Conservation (phyloP, 495 filamentous ascomycete species). For the Coniosporium apollinis region DNA sequence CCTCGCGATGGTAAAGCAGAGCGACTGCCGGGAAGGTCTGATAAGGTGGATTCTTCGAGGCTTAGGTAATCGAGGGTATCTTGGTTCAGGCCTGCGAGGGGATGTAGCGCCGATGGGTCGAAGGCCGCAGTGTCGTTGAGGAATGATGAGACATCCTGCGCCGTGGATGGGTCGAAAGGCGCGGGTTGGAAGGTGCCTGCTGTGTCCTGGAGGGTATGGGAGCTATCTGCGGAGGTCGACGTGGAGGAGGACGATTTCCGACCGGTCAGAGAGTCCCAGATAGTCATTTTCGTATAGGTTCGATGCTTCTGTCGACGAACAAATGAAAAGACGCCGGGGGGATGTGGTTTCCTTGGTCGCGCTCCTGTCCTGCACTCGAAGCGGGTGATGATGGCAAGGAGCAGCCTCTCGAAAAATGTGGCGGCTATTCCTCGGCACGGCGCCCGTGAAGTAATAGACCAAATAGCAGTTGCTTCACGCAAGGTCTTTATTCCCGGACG, state of each 20-base stretch:
- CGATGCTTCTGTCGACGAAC: too few species aligned
- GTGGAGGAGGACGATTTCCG: constrained; percentile 43
- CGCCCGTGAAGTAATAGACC: too few species aligned
- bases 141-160: constrained; percentile 70
- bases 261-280: constrained; percentile 81
- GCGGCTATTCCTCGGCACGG: too few species aligned
- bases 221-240: constrained; percentile 19
- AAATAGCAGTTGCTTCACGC: too few species aligned
- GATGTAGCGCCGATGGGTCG: constrained; percentile 78
- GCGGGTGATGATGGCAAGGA: too few species aligned
- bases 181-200: constrained; percentile 34
- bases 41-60: constrained; percentile 81
- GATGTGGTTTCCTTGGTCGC: too few species aligned
- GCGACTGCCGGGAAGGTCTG: constrained; percentile 68
- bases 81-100: constrained; percentile 85
- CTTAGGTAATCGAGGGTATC: constrained; percentile 82
- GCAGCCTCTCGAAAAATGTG: too few species aligned
- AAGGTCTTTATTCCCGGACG: too few species aligned
- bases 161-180: constrained; percentile 49
- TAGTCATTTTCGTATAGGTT: constrained; percentile 27
- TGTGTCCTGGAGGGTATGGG: constrained; percentile 19
- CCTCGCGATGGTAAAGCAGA: constrained; percentile 84
- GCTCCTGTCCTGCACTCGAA: too few species aligned
- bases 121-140: constrained; percentile 49
- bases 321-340: too few species aligned